Conservation (phyloP, 768 basidiomycete genomes). For the Rhizopogon vesiculosus region DNA sequence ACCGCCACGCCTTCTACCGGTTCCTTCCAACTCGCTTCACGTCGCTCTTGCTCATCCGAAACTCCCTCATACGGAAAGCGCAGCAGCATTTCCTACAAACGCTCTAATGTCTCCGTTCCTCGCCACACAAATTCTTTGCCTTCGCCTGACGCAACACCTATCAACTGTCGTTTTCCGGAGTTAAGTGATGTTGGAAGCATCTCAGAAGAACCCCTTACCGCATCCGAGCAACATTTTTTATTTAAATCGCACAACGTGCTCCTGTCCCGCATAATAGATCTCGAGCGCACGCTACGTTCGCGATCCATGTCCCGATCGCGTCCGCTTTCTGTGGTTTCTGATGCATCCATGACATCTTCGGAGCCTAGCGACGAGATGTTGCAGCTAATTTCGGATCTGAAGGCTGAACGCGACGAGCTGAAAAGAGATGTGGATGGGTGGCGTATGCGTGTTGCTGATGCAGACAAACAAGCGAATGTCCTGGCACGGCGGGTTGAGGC, state of each 20-base stretch:
- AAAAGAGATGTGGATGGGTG: conserved; percentile 87
- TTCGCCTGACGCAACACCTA: conserved; percentile 74
- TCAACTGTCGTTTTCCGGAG: conserved; percentile 39
- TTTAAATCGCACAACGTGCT: conserved; percentile 81
- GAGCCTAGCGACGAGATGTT: conserved; percentile 79
- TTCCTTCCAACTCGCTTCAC: conserved; percentile 3
- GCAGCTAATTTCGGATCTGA: conserved; percentile 68
- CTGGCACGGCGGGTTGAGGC: conserved; percentile 67
- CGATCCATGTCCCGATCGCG: conserved; percentile 40
- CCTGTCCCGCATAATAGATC: conserved; percentile 74
- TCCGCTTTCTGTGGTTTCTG: conserved; percentile 48
- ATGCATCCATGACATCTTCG: conserved; percentile 27
- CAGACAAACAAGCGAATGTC: conserved; percentile 64
- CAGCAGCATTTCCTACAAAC: conserved; percentile 76
- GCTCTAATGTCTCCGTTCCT: conserved; percentile 32
- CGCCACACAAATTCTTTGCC: conserved; percentile 48
- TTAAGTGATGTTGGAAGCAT: conserved; percentile 14
- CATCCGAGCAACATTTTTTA: conserved; percentile 81
- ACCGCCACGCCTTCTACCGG: conserved; percentile 5
- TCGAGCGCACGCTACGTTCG: conserved; percentile 61
- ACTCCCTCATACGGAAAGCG: conserved; percentile 32
- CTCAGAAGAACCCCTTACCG: conserved; percentile 50
- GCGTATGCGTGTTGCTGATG: conserved; percentile 69
- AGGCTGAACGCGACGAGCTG: conserved; percentile 85
- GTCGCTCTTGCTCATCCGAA: conserved; percentile 19